Percentiles rank a stretch among this genome's conserved stretches.
Conservation (phyloP, 345 rosid genomes). For the Ceriops zippeliana region DNA sequence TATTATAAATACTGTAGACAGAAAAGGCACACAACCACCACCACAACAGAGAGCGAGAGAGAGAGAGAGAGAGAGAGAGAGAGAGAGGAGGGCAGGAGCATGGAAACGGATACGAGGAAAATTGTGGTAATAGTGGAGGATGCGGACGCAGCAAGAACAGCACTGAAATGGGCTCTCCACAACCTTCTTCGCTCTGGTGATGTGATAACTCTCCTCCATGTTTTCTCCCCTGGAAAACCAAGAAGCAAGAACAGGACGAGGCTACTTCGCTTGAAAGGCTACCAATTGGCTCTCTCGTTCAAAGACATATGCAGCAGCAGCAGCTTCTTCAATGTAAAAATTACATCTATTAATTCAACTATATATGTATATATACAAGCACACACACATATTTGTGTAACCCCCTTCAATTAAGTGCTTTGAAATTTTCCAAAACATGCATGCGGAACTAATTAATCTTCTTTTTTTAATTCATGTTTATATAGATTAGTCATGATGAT, state of each 20-base stretch:
- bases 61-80: conserved; percentile 2
- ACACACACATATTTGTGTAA: not conserved
- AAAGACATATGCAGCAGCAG: conserved; percentile 39
- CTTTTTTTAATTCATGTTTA: not conserved
- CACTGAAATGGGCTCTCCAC: conserved; percentile 46
- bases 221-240: conserved; percentile 22
- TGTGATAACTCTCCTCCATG: conserved; percentile 44
- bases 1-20: not conserved
- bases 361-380: not conserved
- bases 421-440: not conserved
- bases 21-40: not conserved
- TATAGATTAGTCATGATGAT: too few species aligned
- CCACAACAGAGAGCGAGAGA: not conserved
- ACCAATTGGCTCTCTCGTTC: conserved; percentile 47
- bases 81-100: not conserved
- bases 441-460: not conserved
- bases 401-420: too few species aligned
- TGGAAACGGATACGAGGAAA: conserved; percentile 36
- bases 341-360: too few species aligned
- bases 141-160: conserved; percentile 42
- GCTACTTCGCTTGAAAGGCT: conserved; percentile 40
- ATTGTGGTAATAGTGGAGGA: conserved; percentile 49
- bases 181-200: conserved; percentile 43
- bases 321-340: conserved; percentile 36
- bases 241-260: conserved; percentile 28